Evolutionary conservation across 345 rosid species (phyloP).

Genomic region (Arabidopsis arenosa): DNA sequence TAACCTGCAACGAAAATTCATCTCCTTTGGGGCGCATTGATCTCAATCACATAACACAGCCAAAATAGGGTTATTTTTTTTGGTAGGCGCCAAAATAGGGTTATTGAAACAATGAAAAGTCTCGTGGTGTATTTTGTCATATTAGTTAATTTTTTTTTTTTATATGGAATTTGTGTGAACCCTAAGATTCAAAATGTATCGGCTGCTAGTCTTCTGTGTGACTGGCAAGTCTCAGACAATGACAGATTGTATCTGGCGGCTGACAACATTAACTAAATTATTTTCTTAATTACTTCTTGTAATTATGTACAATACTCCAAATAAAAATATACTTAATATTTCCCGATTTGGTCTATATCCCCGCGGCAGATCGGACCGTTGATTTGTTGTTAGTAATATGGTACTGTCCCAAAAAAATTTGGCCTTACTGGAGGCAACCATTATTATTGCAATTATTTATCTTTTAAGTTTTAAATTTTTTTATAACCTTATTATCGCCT

Average conservation of each 20-base stretch:
- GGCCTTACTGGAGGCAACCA: not conserved
- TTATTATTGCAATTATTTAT: not conserved
- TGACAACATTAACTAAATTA: constrained; percentile 11
- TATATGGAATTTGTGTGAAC: constrained; percentile 15
- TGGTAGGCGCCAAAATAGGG: not conserved
- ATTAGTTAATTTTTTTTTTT: not conserved
- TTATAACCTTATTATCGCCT: not conserved
- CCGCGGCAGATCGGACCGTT: not conserved
- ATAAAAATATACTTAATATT: not conserved
- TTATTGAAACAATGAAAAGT: constrained; percentile 1
- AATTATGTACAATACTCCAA: not conserved
- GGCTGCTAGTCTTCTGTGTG: constrained; percentile 15
- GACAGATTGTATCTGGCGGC: constrained; percentile 30
- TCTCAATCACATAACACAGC: not conserved
- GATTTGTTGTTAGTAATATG: too few relatives aligned
- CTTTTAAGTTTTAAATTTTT: not conserved
- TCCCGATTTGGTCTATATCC: not conserved
- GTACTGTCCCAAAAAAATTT: too few relatives aligned
- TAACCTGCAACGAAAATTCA: too few relatives aligned
- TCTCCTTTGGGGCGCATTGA: not conserved
- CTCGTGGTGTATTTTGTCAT: not conserved
- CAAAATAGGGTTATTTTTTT: not conserved
- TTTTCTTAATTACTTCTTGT: not conserved
- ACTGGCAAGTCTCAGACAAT: constrained; percentile 30
- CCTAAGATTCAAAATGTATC: constrained; percentile 7